A percentile compares a stretch with the other conserved stretches of the same genome.
These are phyloP conservation scores for Heritiera littoralis DNA, from an alignment of 345 rosid genomes.

Conservation along the genomic window DNA sequence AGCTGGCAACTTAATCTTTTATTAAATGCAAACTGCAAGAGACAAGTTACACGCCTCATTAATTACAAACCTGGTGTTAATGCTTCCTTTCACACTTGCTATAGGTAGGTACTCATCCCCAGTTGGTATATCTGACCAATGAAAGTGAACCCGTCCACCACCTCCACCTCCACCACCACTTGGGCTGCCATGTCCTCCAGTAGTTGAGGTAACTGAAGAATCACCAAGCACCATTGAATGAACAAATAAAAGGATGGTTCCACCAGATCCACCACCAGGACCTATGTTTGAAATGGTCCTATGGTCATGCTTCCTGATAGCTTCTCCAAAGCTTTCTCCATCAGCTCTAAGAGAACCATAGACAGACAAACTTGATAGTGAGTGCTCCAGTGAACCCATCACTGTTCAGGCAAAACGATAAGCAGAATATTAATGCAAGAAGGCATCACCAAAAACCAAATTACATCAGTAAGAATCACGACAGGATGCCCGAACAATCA, in stretches of 20 bases:
- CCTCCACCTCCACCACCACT: constrained; percentile 93
- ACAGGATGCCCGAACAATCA: background rate
- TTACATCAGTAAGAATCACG: background rate
- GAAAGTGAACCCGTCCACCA: constrained; percentile 93
- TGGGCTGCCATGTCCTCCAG: constrained; percentile 83
- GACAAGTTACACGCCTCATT: background rate
- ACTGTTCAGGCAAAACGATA: constrained; percentile 49
- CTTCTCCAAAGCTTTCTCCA: constrained; percentile 76
- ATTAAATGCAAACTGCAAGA: background rate
- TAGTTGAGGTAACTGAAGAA: constrained; percentile 58
- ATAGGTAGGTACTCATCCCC: constrained; percentile 76
- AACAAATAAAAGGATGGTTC: constrained; percentile 79
- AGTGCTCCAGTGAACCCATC: constrained; percentile 91
- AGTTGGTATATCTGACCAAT: constrained; percentile 77
- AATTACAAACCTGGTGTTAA: constrained; percentile 60
- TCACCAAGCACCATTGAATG: constrained; percentile 49
- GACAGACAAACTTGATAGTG: constrained; percentile 70
- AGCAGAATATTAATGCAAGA: background rate
- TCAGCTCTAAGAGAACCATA: constrained; percentile 78
- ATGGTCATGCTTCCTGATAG: constrained; percentile 35
- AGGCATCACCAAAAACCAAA: background rate
- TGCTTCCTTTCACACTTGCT: constrained; percentile 80
- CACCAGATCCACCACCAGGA: constrained; percentile 98
- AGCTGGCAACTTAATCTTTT: background rate
- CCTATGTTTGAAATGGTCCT: constrained; percentile 45